A percentile compares a stretch with the other conserved stretches of the same genome.
These are phyloP conservation scores for Starmerella vaccinii DNA, from an alignment of 805 yeast genomes.

Conservation along the genomic window DNA sequence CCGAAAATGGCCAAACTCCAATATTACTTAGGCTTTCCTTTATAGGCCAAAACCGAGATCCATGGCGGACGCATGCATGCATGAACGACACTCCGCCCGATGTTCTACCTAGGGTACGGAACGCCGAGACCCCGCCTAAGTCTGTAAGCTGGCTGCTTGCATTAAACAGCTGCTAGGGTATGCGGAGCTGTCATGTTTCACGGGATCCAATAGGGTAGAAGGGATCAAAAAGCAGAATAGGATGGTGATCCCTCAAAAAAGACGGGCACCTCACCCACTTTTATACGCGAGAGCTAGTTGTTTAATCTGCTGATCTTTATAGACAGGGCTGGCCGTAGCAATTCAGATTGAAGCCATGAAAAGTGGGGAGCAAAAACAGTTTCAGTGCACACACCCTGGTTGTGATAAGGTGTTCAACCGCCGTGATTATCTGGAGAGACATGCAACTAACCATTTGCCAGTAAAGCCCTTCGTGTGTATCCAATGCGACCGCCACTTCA, in stretches of 20 bases:
- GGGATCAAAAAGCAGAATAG: slow-evolving; percentile 5
- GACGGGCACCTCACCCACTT: slow-evolving; percentile 2
- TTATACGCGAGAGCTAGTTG: background rate
- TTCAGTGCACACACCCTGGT: slow-evolving; percentile 31
- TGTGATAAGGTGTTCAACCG: slow-evolving; percentile 32
- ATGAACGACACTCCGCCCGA: background rate
- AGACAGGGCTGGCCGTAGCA: background rate
- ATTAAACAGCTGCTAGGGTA: slow-evolving; percentile 1
- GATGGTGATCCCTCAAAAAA: slow-evolving; percentile 1
- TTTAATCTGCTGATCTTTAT: background rate
- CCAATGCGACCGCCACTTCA: slow-evolving; percentile 31
- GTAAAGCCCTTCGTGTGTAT: slow-evolving; percentile 31
- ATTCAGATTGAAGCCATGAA: background rate
- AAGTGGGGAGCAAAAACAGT: slow-evolving; percentile 20
- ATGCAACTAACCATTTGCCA: slow-evolving; percentile 31
- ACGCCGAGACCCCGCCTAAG: background rate
- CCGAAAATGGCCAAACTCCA: no score
- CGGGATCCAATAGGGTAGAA: slow-evolving; percentile 4
- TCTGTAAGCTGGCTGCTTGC: background rate
- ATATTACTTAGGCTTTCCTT: no score
- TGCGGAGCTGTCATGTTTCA: slow-evolving; percentile 4
- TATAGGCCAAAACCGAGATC: no score
- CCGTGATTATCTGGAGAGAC: slow-evolving; percentile 32
- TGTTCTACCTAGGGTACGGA: background rate
- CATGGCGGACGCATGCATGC: background rate